phyloP scores from a whole-genome alignment of 2,329 filamentous ascomycete genomes.

The Fusarium torulosum region DNA sequence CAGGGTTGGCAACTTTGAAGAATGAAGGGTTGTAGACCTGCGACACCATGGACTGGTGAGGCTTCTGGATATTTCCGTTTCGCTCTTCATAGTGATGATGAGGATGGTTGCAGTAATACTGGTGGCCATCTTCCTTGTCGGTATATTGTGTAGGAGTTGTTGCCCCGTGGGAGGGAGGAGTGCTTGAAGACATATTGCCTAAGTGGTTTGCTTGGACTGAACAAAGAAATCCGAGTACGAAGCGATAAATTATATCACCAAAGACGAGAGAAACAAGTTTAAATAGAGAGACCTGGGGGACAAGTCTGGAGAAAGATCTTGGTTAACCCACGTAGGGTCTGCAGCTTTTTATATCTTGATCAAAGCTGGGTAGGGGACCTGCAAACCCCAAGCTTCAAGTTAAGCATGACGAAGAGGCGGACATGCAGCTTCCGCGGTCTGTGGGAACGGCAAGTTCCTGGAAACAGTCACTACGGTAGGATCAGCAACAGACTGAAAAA shows the following conservation, averaged over 20 bases:
- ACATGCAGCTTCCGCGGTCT: slow-evolving; percentile 18
- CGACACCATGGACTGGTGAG: slow-evolving; percentile 53
- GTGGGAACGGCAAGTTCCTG: slow-evolving; percentile 18
- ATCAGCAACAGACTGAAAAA: slow-evolving; percentile 26
- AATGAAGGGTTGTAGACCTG: slow-evolving; percentile 53
- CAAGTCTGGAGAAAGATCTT: slow-evolving; percentile 13
- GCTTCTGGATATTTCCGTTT: slow-evolving; percentile 27
- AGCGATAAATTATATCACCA: not conserved
- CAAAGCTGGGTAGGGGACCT: slow-evolving; percentile 12
- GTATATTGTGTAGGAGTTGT: slow-evolving; percentile 46
- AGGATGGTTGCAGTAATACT: slow-evolving; percentile 34
- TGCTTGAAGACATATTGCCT: slow-evolving; percentile 39
- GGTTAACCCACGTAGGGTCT: slow-evolving; percentile 20
- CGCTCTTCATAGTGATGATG: slow-evolving; percentile 32
- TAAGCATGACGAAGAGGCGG: slow-evolving; percentile 24
- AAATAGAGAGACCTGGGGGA: slow-evolving; percentile 6
- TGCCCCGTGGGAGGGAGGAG: slow-evolving; percentile 41
- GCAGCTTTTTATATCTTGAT: slow-evolving; percentile 27
- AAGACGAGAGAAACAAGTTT: not conserved
- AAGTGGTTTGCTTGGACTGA: not conserved
- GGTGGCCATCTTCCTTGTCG: slow-evolving; percentile 38
- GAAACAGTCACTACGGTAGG: slow-evolving; percentile 4
- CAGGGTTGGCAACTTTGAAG: slow-evolving; percentile 68
- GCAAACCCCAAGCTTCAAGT: slow-evolving; percentile 32
- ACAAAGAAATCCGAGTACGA: not conserved